Base-by-base conservation (phyloP, 768 basidiomycete species). In the Leccinum boreale region DNA sequence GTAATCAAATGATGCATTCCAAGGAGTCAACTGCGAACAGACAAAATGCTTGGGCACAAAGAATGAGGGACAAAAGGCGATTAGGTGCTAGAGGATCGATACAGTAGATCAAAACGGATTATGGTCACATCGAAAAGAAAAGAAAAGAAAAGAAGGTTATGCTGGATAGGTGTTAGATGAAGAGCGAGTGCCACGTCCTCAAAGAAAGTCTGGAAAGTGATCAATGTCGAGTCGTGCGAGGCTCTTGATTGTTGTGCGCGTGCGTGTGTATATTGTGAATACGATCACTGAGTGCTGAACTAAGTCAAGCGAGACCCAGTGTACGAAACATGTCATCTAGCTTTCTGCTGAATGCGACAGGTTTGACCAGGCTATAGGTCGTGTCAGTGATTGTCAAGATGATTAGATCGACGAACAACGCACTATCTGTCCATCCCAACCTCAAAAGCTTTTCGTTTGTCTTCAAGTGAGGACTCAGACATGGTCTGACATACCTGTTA, bases 381-480 rank as follows among this genome's bases (percentile, higher is more conserved):
- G 44, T 31, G 49, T 63, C 24, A 58, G 26, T n/a, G 45, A 52
- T 24, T 9, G 15, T 45, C 56, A 12, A 39, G 39, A 26, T 3
- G 11, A 8, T 9, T 3, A 11, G 7, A 8, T 52, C 23, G 4
- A 28, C 8, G 14, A 3, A 9, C 6, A 46, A 69, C 92, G 62
- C 68, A 94, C 93, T 96, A 96, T 75, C 95, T 94, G 62, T 97
- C 91, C 51, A 98, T 93, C 1, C 95, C 95, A 52, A 90, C 91
- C 48, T 90, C 87, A 61, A 96, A 96, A 1, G 95, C 95, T 63
- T 84, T 81, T 23, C 90, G 81, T 71, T 95, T 96, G 71, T 98
- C 93, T 68, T 97, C 95, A 5, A 90, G 73, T 7, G 94, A 92
- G 10, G 28, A 29, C 28, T 29, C 28, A 17, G 95, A 95, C 85